These are phyloP conservation scores for Talaromyces sp. DNA, from an alignment of 2,329 filamentous ascomycete genomes.

Conservation along the genomic window DNA sequence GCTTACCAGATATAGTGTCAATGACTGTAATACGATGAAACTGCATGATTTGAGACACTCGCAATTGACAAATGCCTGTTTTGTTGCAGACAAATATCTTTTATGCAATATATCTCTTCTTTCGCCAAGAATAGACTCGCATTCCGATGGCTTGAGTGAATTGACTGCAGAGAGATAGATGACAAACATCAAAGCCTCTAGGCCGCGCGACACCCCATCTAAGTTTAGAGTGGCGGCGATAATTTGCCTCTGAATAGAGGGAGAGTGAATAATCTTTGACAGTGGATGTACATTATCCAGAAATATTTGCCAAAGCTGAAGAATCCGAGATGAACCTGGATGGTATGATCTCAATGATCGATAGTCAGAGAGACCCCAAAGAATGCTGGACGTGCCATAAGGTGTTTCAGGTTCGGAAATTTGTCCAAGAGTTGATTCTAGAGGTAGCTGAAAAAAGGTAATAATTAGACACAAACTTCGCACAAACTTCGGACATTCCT, in stretches of 20 bases:
- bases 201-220: background rate
- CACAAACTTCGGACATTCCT: background rate
- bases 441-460: background rate
- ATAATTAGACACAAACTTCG: background rate
- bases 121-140: background rate
- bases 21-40: background rate
- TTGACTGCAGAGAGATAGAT: background rate
- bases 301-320: constrained; percentile 7
- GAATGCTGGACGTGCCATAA: background rate
- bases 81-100: background rate
- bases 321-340: background rate
- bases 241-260: background rate
- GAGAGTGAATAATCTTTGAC: background rate
- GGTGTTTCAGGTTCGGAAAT: background rate
- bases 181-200: constrained; percentile 2
- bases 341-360: background rate
- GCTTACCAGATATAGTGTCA: background rate
- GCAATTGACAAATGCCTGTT: background rate
- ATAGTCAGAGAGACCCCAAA: background rate
- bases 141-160: background rate
- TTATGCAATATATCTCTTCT: background rate
- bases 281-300: constrained; percentile 2
- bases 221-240: background rate
- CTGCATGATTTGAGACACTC: background rate
- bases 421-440: background rate